Percentiles rank a stretch among this genome's conserved stretches.
Conservation (phyloP, 441 rosid genomes). For the Viola pubescens region DNA sequence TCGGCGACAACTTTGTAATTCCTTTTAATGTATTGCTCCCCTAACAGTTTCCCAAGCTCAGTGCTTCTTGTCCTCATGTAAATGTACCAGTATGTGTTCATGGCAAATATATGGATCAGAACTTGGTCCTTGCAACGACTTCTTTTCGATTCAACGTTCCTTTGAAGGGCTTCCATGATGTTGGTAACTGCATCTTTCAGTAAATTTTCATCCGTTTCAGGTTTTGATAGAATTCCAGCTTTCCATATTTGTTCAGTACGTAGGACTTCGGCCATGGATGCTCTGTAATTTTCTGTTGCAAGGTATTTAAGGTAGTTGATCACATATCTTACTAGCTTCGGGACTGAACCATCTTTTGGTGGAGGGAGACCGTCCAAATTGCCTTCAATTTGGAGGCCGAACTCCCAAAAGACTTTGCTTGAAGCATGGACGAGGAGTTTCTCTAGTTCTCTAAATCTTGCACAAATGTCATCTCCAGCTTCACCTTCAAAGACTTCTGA, state of each 20-base stretch:
- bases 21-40: conserved; percentile 38
- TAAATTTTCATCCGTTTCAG: conserved; percentile 33
- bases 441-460: conserved; percentile 46
- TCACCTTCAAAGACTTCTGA: conserved; percentile 43
- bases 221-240: conserved; percentile 42
- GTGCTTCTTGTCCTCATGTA: conserved; percentile 51
- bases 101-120: conserved; percentile 34
- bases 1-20: conserved; percentile 44
- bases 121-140: conserved; percentile 39
- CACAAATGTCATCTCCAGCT: conserved; percentile 44
- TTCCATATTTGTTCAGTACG: conserved; percentile 56
- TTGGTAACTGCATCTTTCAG: conserved; percentile 42
- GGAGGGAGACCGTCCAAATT: conserved; percentile 44
- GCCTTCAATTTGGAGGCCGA: conserved; percentile 55
- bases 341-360: conserved; percentile 46
- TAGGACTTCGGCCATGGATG: conserved; percentile 46
- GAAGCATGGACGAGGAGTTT: conserved; percentile 49
- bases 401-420: conserved; percentile 53
- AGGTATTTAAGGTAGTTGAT: conserved; percentile 54
- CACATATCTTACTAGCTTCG: conserved; percentile 59
- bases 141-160: conserved; percentile 45
- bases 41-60: conserved; percentile 44
- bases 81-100: conserved; percentile 62
- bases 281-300: conserved; percentile 32
- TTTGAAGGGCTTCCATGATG: conserved; percentile 48